Evolutionary conservation across 768 basidiomycete genomes (phyloP).

Genomic region (Leccinellum rugosiceps): DNA sequence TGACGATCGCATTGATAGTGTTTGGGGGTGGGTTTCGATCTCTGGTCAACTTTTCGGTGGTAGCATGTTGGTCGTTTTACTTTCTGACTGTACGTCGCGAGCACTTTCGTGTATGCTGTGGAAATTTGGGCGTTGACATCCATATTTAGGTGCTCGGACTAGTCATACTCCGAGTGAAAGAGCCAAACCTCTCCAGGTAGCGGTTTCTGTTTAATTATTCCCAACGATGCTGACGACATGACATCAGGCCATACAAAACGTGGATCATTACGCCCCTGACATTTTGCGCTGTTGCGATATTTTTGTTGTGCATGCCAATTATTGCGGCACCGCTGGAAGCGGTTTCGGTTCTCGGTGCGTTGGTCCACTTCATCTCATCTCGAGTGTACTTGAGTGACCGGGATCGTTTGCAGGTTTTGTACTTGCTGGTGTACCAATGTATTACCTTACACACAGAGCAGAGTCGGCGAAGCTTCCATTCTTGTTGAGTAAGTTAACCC

Average conservation of each 20-base stretch:
- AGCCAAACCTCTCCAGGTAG: constrained; percentile 82
- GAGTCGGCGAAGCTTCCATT: constrained; percentile 37
- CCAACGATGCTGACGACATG: not conserved
- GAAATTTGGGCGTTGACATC: constrained; percentile 1
- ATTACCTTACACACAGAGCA: constrained; percentile 67
- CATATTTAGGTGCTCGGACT: constrained; percentile 73
- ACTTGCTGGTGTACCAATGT: constrained; percentile 74
- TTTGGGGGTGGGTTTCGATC: constrained; percentile 88
- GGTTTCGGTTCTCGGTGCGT: constrained; percentile 77
- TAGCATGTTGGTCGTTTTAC: constrained; percentile 85
- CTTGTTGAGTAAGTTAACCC: constrained; percentile 35
- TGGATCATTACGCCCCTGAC: constrained; percentile 88
- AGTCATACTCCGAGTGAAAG: constrained; percentile 83
- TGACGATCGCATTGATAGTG: constrained; percentile 77
- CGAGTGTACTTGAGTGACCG: not conserved
- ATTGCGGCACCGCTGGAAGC: constrained; percentile 92
- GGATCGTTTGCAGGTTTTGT: constrained; percentile 58
- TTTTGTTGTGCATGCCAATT: constrained; percentile 86
- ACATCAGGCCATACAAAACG: constrained; percentile 81
- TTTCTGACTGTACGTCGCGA: constrained; percentile 66
- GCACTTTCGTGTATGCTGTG: not conserved
- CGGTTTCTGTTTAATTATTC: not conserved
- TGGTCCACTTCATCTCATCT: not conserved
- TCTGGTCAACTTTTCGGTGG: constrained; percentile 85
- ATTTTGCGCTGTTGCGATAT: constrained; percentile 69